Evolutionary conservation across 257 asterid species (phyloP).

Genomic region (Fraxinus pennsylvanica): DNA sequence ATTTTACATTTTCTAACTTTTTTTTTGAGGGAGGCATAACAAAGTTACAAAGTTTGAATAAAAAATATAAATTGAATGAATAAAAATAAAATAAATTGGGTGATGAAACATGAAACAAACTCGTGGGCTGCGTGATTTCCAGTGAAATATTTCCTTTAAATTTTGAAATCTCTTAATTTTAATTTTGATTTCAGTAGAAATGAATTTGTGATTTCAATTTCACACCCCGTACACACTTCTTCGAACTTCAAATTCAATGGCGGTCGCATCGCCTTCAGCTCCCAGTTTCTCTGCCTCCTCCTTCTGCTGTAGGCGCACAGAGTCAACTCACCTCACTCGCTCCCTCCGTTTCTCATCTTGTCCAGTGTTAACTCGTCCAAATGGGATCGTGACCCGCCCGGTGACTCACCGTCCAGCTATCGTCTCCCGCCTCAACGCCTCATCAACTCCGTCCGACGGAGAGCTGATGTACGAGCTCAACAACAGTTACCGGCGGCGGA

Average conservation of each 20-base stretch:
- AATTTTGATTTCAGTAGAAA: neutral
- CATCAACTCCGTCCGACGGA: conserved; percentile 45
- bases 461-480: conserved; percentile 64
- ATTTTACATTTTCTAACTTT: too few species aligned
- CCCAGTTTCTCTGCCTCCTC: conserved; percentile 47
- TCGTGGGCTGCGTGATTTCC: neutral
- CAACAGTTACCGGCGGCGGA: conserved; percentile 41
- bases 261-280: conserved; percentile 71
- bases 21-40: too few species aligned
- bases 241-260: conserved; percentile 40
- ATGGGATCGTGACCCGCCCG: conserved; percentile 16
- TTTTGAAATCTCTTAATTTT: neutral
- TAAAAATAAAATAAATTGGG: too few species aligned
- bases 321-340: conserved; percentile 27
- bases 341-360: conserved; percentile 23
- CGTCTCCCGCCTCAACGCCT: conserved; percentile 44
- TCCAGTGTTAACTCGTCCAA: conserved; percentile 22
- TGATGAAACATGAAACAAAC: too few species aligned
- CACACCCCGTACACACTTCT: conserved; percentile 5
- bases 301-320: conserved; percentile 36
- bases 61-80: too few species aligned
- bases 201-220: conserved; percentile 27
- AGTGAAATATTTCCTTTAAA: neutral
- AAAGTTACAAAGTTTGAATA: too few species aligned
- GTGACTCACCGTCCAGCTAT: conserved; percentile 26